Base-by-base conservation (phyloP, 2,329 filamentous ascomycete species). In the Fusarium sterilihyphosum region DNA sequence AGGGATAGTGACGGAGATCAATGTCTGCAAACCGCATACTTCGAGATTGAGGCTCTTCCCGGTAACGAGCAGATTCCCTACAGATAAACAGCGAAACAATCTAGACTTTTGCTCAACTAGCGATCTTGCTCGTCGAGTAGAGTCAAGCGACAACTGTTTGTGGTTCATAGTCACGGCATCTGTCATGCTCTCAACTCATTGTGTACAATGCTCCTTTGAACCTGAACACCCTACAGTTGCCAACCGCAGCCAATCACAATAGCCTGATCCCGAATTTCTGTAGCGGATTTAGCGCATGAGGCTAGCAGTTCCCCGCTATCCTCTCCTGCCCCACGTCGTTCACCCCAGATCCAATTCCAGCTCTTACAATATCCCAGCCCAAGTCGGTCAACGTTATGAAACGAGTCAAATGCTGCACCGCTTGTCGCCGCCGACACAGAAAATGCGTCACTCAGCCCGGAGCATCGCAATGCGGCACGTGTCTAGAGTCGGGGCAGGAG, bases 211-310 rank as follows among this genome's bases (percentile, higher is more conserved):
- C n/a, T 16, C 5, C 17, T 1, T 9, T 5, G 5, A 26, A 53
- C 0, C 31, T 6, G n/a, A 8, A 2, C 50, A 37, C 33, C 50
- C n/a, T 53, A 24, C 18, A 37, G 50, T 2, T 6, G 0, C 18
- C 12, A 4, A 5, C 0, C 0, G 31, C 0, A 8, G 7, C 50
- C 50, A 53, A 53, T 37, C 13, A 37, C 13, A 16, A 1, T 3
- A 22, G 33, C n/a, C 13, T 1, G 5, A 26, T 1, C 18, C 2
- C 33, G 11, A 16, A 12, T 12, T 12, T 4, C 33, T 22, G 2
- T 26, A 37, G 52, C 12, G 52, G 9, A 8, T 2, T 57, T 57
- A 57, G 53, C 53, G 53, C 53, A 44, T 57, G 2, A 0, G 5
- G 0, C 24, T 29, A 52, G 35, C 35, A 1, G 4, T 31, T 31